Evolutionary conservation across 305 asterid species (phyloP), one percentile per base, ranked within the genome.

Genomic region (Fraxinus xanthoxyloides): DNA sequence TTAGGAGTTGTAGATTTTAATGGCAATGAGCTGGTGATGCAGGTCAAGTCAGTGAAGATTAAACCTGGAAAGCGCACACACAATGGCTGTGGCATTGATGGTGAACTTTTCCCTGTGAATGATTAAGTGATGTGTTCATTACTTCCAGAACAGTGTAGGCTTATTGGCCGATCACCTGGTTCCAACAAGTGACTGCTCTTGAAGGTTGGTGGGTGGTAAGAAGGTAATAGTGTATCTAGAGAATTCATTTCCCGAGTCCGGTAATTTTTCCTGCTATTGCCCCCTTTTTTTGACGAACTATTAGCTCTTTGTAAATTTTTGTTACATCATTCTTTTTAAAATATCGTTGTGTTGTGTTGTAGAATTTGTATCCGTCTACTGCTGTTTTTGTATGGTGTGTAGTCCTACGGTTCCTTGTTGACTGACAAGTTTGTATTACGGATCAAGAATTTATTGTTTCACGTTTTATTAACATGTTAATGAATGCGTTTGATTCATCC

Each of bases 141-240:
- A 76, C 94, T 95, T 83, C 98, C 98, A 10, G 98, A 95, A 35
- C 99, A 95, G 85, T 95, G 98, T 93, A 90, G 97, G 85, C 98
- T 95, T 46, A 90, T 95, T 76, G 98, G 98, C 2, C 94, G 92
- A 59, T 23, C 93, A 5, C 88, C 92, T 0, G 72, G 82, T 79
- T 84, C 85, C 80, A 84, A 78, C 85, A 90, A 86, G 81, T 88
- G 89, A 90, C 85, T 28, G 84, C 76, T 79, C 1, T 56, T 56
- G 67, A 56, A n/a, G 24, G 67, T 56, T 56, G 67, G 26, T 5
- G 36, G 36, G 36, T 34, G 24, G 19, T 54, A 7, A 54, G 24
- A 54, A 54, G 35, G 28, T 77, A 10, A 40, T 73, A 34, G 77
- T 36, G 56, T 28, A 81, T 67, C 26, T 85, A 81, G 80, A 67